A percentile compares a stretch with the other conserved stretches of the same genome.
These are phyloP conservation scores for Tausonia pullulans DNA, from an alignment of 1,284 basidiomycete genomes.

Conservation along the genomic window DNA sequence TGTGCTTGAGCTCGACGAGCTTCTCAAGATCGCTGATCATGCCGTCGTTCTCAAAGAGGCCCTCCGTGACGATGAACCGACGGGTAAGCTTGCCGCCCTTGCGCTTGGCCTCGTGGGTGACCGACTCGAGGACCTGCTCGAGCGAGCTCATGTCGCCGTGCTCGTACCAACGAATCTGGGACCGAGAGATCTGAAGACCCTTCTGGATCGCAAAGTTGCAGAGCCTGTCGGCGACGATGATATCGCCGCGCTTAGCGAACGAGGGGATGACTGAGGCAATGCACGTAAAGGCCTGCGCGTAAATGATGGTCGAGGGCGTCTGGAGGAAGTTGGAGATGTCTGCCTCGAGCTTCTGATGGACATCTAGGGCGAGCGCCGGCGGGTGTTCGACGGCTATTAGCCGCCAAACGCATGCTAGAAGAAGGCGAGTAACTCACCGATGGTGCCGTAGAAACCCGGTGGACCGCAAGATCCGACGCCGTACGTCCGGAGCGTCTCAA, in stretches of 20 bases:
- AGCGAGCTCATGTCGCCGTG: slow-evolving; percentile 89
- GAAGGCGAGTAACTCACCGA: slow-evolving; percentile 46
- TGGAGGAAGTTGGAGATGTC: slow-evolving; percentile 86
- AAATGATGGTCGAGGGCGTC: slow-evolving; percentile 79
- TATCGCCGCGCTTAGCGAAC: slow-evolving; percentile 94
- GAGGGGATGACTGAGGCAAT: slow-evolving; percentile 91
- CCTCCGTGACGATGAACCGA: slow-evolving; percentile 93
- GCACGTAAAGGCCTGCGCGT: slow-evolving; percentile 88
- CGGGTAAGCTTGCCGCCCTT: slow-evolving; percentile 70
- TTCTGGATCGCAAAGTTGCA: slow-evolving; percentile 95
- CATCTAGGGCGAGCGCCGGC: slow-evolving; percentile 46
- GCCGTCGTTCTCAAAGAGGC: slow-evolving; percentile 92
- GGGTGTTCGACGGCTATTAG: neutral
- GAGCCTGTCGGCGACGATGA: slow-evolving; percentile 92
- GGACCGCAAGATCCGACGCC: slow-evolving; percentile 95
- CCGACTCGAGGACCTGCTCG: slow-evolving; percentile 68
- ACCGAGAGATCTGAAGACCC: slow-evolving; percentile 91
- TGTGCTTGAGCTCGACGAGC: slow-evolving; percentile 84
- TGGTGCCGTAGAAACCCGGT: slow-evolving; percentile 92
- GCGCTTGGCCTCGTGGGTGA: slow-evolving; percentile 81
- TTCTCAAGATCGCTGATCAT: slow-evolving; percentile 81
- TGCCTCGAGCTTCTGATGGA: slow-evolving; percentile 78
- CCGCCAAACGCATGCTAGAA: neutral
- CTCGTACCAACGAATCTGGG: slow-evolving; percentile 87
- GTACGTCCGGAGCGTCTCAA: slow-evolving; percentile 79